phyloP scores from a whole-genome alignment of 768 basidiomycete species.

The Boletus edulis region DNA sequence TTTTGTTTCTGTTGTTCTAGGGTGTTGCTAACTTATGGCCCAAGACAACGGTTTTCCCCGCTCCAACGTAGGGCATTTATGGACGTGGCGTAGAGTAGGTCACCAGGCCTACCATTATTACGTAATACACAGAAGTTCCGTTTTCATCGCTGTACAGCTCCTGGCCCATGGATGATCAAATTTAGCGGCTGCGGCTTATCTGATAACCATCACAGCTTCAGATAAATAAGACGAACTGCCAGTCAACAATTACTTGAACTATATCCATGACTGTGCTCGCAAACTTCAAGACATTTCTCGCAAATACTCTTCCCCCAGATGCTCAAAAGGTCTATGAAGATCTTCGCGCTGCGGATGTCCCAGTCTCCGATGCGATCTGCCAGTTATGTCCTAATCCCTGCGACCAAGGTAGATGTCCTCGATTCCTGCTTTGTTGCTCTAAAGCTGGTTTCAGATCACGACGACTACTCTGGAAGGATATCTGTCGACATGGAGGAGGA shows the following conservation, averaged over 20 bases:
- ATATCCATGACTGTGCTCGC: conserved; percentile 23
- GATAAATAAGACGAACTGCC: background rate
- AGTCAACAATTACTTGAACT: background rate
- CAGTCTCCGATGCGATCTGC: conserved; percentile 67
- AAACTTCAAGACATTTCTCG: conserved; percentile 24
- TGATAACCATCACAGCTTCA: background rate
- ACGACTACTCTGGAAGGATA: conserved; percentile 70
- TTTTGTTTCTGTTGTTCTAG: background rate
- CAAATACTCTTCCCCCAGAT: conserved; percentile 24
- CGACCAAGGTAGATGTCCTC: conserved; percentile 51
- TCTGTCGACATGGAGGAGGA: conserved; percentile 75
- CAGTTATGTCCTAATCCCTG: conserved; percentile 75
- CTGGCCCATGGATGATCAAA: background rate
- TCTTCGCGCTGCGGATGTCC: conserved; percentile 58
- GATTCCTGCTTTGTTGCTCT: conserved; percentile 27
- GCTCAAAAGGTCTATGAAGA: conserved; percentile 43
- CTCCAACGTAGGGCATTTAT: too few relatives aligned
- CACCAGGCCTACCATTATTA: too few relatives aligned
- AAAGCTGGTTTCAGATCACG: conserved; percentile 50
- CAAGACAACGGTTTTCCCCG: background rate
- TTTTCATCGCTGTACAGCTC: background rate
- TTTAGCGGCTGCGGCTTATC: background rate
- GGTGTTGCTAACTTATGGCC: conserved; percentile 1
- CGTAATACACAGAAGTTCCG: background rate
- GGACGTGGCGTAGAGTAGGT: too few relatives aligned